Evolutionary conservation across 805 yeast species (phyloP).

Genomic region (Lachancea meyersii): DNA sequence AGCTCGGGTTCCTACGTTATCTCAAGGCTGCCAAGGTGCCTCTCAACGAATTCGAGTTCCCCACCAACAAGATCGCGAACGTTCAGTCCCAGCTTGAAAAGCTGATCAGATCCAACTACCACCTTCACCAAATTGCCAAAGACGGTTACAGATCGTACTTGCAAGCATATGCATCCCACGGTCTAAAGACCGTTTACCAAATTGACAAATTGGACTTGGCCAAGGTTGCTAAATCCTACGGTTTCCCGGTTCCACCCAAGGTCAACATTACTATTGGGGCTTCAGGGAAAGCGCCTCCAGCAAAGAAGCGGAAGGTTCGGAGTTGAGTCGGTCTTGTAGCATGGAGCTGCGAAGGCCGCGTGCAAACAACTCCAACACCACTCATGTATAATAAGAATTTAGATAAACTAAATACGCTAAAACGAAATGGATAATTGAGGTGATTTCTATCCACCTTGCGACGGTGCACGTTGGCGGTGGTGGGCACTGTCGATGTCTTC

Average conservation of each 20-base stretch:
- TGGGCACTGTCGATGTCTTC: neutral
- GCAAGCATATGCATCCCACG: constrained; percentile 97
- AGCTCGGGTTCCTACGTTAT: constrained; percentile 89
- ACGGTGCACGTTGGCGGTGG: neutral
- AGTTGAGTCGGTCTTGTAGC: constrained; percentile 2
- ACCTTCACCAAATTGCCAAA: constrained; percentile 91
- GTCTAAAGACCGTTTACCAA: constrained; percentile 91
- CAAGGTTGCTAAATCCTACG: constrained; percentile 93
- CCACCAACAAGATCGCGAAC: constrained; percentile 87
- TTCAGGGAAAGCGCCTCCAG: constrained; percentile 57
- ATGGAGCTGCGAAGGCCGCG: neutral
- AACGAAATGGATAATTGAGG: neutral
- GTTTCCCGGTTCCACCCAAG: constrained; percentile 92
- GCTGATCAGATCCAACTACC: constrained; percentile 83
- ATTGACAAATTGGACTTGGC: constrained; percentile 90
- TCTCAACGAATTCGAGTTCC: constrained; percentile 94
- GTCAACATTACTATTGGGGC: constrained; percentile 95
- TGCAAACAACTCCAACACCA: neutral
- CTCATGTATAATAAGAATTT: neutral
- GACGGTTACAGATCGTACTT: constrained; percentile 96
- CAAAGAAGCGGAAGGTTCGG: constrained; percentile 22
- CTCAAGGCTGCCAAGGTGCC: constrained; percentile 97
- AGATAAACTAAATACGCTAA: neutral
- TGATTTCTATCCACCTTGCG: neutral
- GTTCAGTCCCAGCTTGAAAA: constrained; percentile 92